A percentile compares a stretch with the other conserved stretches of the same genome.
These are phyloP conservation scores for Tuber magnatum DNA, from an alignment of 495 filamentous ascomycete species.

Conservation along the genomic window DNA sequence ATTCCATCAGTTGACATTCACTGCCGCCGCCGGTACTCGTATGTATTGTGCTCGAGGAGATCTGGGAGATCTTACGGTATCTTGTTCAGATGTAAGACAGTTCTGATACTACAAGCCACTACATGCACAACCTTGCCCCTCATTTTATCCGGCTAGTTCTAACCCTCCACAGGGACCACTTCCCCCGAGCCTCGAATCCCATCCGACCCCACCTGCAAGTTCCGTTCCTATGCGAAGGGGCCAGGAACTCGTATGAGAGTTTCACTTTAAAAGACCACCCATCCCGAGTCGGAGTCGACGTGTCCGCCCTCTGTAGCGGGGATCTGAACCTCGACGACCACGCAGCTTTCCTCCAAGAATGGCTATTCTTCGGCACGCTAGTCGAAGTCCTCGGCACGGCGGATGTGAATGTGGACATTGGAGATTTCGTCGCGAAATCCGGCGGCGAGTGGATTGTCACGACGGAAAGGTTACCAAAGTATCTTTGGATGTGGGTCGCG, in stretches of 20 bases:
- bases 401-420: neutral
- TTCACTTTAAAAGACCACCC: conserved; percentile 4
- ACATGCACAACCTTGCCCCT: neutral
- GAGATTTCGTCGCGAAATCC: neutral
- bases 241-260: neutral
- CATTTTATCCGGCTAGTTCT: conserved; percentile 7
- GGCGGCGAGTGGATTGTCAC: neutral
- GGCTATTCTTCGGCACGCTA: conserved; percentile 15
- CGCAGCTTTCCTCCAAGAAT: conserved; percentile 10
- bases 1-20: neutral
- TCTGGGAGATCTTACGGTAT: neutral
- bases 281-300: neutral
- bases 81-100: neutral
- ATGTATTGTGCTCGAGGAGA: neutral
- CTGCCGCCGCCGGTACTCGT: neutral
- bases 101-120: neutral
- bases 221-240: conserved; percentile 1
- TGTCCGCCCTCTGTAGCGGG: neutral
- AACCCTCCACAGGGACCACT: conserved; percentile 12
- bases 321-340: neutral
- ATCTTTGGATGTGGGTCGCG: conserved; percentile 10
- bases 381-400: neutral
- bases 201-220: neutral
- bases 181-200: conserved; percentile 6
- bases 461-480: neutral